A percentile compares a stretch with the other conserved stretches of the same genome.
Evolutionary conservation across 78 protist genomes (phyloP).

Genomic region (Emiliania huxleyi): DNA sequence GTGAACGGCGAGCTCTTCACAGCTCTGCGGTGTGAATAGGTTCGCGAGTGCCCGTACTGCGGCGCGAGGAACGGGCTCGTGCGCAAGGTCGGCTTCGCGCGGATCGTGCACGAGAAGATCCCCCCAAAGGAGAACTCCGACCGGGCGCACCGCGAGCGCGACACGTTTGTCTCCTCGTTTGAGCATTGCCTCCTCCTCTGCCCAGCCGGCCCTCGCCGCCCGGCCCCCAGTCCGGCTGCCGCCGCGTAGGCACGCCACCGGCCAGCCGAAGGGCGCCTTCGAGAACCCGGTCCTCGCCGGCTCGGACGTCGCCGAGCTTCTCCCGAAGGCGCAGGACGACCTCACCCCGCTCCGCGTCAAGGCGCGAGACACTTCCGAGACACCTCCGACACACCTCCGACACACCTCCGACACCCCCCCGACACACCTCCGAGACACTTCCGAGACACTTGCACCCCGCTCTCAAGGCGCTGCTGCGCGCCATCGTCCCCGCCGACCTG

Average conservation of each 20-base stretch:
- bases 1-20: too few species aligned
- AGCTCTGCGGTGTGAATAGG: too few species aligned
- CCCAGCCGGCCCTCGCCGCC: too few species aligned
- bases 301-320: conserved; percentile 51
- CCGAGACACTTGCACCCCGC: too few species aligned
- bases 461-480: conserved; percentile 68
- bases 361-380: too few species aligned
- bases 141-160: background rate
- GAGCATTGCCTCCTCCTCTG: too few species aligned
- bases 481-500: conserved; percentile 58
- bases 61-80: conserved; percentile 78
- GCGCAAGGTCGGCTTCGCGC: conserved; percentile 72
- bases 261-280: background rate
- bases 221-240: background rate
- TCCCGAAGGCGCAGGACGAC: conserved; percentile 78
- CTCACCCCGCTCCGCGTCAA: conserved; percentile 79
- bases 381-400: too few species aligned
- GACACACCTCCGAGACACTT: too few species aligned
- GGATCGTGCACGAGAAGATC: conserved; percentile 80
- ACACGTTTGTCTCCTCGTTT: background rate
- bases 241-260: too few species aligned
- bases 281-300: conserved; percentile 54
- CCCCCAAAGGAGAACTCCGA: conserved; percentile 16
- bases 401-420: too few species aligned
- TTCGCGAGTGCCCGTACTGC: conserved; percentile 83